Conservation (phyloP, 2,329 filamentous ascomycete species). For the Ascochyta clinopodiicola region DNA sequence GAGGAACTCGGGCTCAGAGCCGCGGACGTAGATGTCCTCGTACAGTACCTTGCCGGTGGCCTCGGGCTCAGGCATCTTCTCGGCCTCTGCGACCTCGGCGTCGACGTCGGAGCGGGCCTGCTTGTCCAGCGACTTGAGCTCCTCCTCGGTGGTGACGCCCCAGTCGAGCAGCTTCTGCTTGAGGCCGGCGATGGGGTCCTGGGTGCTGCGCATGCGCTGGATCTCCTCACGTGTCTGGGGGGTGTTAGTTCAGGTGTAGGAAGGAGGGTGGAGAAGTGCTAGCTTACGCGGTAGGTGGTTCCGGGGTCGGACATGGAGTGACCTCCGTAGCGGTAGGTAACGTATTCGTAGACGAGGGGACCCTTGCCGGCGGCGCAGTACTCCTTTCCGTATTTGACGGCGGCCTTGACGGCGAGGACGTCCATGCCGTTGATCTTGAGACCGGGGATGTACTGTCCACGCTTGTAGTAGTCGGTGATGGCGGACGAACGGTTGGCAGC, state of each 20-base stretch:
- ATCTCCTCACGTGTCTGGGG: constrained; percentile 89
- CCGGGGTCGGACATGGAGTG: constrained; percentile 99
- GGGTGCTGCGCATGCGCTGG: constrained; percentile 98
- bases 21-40: constrained; percentile 94
- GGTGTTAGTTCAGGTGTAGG: constrained; percentile 22
- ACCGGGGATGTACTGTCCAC: constrained; percentile 98
- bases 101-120: constrained; percentile 85
- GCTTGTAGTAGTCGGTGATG: constrained; percentile 99
- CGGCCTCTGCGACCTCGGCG: constrained; percentile 86
- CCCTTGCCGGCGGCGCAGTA: constrained; percentile 84
- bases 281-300: constrained; percentile 83
- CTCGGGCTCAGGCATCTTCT: constrained; percentile 85
- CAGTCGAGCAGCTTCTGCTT: constrained; percentile 99
- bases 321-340: constrained; percentile 98
- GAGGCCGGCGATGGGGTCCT: constrained; percentile 96
- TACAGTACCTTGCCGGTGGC: constrained; percentile 81
- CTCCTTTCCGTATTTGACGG: constrained; percentile 91
- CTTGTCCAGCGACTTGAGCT: constrained; percentile 97
- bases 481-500: constrained; percentile 92
- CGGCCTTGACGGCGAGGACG: constrained; percentile 95
- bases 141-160: constrained; percentile 88
- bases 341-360: constrained; percentile 95
- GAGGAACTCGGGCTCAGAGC: constrained; percentile 86
- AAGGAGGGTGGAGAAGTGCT: too few relatives aligned
- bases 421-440: constrained; percentile 99